Percentiles rank a stretch among this genome's conserved stretches.
These are phyloP conservation scores for Ceratocystis huliohia DNA, from an alignment of 2,329 filamentous ascomycete species.

Conservation along the genomic window DNA sequence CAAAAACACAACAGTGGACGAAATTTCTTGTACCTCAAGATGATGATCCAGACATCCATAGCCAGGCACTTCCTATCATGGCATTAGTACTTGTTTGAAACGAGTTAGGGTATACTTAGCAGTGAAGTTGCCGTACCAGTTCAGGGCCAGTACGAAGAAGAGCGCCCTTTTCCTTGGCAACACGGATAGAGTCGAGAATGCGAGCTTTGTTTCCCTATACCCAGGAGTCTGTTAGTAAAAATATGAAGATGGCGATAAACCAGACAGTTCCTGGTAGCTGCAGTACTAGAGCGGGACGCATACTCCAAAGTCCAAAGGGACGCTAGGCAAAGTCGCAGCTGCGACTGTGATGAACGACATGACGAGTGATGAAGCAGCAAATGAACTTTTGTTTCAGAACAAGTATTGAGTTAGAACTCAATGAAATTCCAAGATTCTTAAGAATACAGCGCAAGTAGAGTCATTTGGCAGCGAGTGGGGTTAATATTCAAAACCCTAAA, in stretches of 20 bases:
- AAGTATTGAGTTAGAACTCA: neutral
- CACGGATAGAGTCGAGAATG: constrained; percentile 49
- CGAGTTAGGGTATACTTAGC: neutral
- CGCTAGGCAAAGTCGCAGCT: constrained; percentile 28
- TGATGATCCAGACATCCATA: constrained; percentile 29
- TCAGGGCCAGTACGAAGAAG: constrained; percentile 47
- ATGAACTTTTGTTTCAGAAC: constrained; percentile 24
- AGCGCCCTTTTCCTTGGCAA: constrained; percentile 49
- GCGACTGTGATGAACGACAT: constrained; percentile 30
- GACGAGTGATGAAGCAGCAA: neutral
- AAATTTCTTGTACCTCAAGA: constrained; percentile 23
- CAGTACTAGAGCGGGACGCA: neutral
- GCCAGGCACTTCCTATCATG: constrained; percentile 28
- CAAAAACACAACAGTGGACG: neutral
- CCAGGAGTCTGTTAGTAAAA: neutral
- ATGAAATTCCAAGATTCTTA: neutral
- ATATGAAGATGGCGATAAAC: neutral
- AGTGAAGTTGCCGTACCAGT: constrained; percentile 11
- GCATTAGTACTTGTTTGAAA: constrained; percentile 9
- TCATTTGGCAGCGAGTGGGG: constrained; percentile 6
- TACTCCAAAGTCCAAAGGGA: constrained; percentile 43
- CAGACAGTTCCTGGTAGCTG: neutral
- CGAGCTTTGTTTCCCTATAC: constrained; percentile 44
- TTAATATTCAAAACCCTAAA: neutral
- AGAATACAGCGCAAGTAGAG: neutral